Evolutionary conservation across 169 alveolate species (phyloP), one percentile per base, ranked within the genome.

Genomic region (Plasmodium gallinaceum): DNA sequence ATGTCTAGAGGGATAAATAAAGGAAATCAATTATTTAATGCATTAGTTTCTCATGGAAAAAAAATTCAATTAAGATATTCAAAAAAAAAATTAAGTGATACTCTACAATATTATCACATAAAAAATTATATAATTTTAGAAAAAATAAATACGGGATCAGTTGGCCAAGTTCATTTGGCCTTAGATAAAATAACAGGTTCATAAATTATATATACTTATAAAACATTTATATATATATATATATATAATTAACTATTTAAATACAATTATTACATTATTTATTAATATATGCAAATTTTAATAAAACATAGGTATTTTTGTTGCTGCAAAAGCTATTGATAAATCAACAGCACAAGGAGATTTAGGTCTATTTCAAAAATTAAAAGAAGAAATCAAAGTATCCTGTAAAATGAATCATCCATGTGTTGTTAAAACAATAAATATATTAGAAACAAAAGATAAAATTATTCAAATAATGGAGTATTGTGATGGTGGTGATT

Each of bases 401-500:
- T 87, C 95, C 9, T 90, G 93, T 37, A 92, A 78, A 43, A 76
- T 95, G 88, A 93, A 92, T 42, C 97, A 95, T 61, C 96, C 95
- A 2, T 88, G 83, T 70, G 91, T 95, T 65, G 97, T 95, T 45
- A 90, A 95, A 61, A 91, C 96, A 37, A 74, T 92, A 32, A 95
- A 90, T 22, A 78, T 93, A 16, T 61, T 95, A 16, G 97, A 95
- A 58, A 92, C 97, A 45, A 90, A 74, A 26, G 94, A 92, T n/a
- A 83, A 92, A 51, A 76, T 96, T 76, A 93, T 93, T 78, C 88
- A 96, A 46, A 93, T 96, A 22, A 94, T 95, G 96, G 99, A 97
- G 61, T 95, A 95, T 88, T 93, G 96, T 66, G 95, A 95, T 71
- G 98, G 98, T 18, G 99, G 99, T 8, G 99, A 97, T 88, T 74